Evolutionary conservation across 768 basidiomycete genomes (phyloP).

Genomic region (Lentinula lateritia): DNA sequence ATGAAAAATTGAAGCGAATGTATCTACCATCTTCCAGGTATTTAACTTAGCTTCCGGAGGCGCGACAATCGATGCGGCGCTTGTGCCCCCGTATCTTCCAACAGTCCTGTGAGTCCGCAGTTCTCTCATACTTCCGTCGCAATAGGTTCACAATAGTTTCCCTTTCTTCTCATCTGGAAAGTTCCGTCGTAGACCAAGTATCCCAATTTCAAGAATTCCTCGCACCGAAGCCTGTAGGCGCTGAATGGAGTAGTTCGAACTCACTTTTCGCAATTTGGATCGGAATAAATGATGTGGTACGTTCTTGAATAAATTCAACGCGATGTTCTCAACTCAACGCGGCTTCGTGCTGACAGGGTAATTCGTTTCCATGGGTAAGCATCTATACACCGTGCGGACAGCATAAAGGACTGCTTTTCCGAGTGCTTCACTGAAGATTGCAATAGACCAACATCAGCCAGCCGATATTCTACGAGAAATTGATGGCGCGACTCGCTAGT

Average conservation of each 20-base stretch:
- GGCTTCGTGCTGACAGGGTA: constrained; percentile 28
- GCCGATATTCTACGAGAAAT: constrained; percentile 26
- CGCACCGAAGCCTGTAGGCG: constrained; percentile 36
- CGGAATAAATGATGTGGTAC: constrained; percentile 59
- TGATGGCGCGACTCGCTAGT: constrained; percentile 28
- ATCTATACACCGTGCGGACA: background rate
- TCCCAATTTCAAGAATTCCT: constrained; percentile 42
- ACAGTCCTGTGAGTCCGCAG: constrained; percentile 32
- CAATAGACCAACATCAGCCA: constrained; percentile 31
- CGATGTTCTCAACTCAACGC: background rate
- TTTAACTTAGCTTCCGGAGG: constrained; percentile 54
- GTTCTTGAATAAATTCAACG: constrained; percentile 20
- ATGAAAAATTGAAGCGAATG: background rate
- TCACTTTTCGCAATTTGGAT: constrained; percentile 61
- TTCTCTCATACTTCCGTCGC: background rate
- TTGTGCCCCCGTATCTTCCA: constrained; percentile 44
- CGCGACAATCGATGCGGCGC: constrained; percentile 49
- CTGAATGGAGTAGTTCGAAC: constrained; percentile 47
- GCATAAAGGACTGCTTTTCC: background rate
- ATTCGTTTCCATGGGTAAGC: constrained; percentile 42
- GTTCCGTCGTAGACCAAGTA: constrained; percentile 54
- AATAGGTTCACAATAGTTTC: background rate
- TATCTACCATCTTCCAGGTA: constrained; percentile 17
- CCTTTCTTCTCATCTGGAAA: constrained; percentile 5
- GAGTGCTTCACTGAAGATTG: background rate